Evolutionary conservation across 345 rosid genomes (phyloP), one percentile per base, ranked within the genome.

Genomic region (Clarkia xantiana): DNA sequence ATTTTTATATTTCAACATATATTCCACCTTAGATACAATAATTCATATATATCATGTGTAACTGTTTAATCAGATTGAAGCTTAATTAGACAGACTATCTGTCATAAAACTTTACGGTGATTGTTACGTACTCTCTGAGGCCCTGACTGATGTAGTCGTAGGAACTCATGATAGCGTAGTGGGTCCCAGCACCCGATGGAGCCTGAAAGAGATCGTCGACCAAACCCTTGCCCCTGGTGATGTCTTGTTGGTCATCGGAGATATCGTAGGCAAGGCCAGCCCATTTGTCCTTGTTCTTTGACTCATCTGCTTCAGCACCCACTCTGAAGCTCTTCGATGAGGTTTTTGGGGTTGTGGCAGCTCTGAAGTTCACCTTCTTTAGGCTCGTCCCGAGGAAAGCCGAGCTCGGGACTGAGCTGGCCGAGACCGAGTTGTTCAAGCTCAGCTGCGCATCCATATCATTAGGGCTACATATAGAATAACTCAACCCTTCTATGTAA

Each of bases 181-280:
- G 64, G 52, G 64, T 60, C 23, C 64, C 64, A 6, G 52, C 40
- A 2, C 45, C 47, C 40, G 6, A 14, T 7, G 59, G 64, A 53
- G 59, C 64, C 49, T 61, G 64, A 29, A 47, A 61, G 52, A 61
- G 64, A 22, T 48, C 11, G 15, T 61, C 64, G 7, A 61, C 64
- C 64, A 53, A 46, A n/a, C 64, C 59, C 49, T 61, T 53, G 36
- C 53, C 59, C 13, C 64, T 22, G 52, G 64, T 53, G 40, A 60
- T 60, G 57, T 60, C 64, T 34, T 60, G 64, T 52, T 60, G 64
- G 47, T 60, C 64, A 29, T 60, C 64, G 12, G 58, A 60, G 11
- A 25, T 40, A 52, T 60, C 64, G 44, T 23, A 52, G 23, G 58
- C 64, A 5, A 61, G 64, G 6, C 59, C 59, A 12, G 4, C 43